Base-by-base conservation (phyloP, 805 yeast genomes). In the Ogataea haglerorum region DNA sequence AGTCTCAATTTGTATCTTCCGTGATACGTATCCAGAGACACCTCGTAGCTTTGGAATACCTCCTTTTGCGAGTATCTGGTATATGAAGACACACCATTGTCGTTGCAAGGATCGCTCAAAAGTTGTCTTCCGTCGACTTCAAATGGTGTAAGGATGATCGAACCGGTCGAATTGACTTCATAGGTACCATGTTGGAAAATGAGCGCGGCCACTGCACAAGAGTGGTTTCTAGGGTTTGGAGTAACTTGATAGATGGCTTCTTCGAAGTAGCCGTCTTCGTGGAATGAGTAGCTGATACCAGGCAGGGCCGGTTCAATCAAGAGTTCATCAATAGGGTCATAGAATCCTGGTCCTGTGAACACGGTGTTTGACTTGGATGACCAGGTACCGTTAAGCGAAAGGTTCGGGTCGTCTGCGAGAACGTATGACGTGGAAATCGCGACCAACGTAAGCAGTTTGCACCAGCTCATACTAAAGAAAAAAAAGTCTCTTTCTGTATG, bases 271-370 rank as follows among this genome's bases (percentile, higher is more conserved):
- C 98, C 98, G 64, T 93, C 98, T 17, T 75, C 82, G 1, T 97
- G 90, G 70, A 93, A 93, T 2, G 96, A 87, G 64, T 82, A 87
- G 5, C 95, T 82, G 40, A 91, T 77, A 27, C 99, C 99, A 2
- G 99, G 96, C 30, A 93, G 72, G 7, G 90, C 91, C 2, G 99
- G 99, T 61, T 93, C 99, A 46, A 89, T 86, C 43, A 93, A 69
- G 13, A 91, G 75, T 63, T 93, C 99, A 59, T 91, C 96, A 21
- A 89, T 85, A 2, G 99, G 99, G 62, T 93, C 98, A 61, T 78
- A 93, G 59, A 93, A 93, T 2, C 90, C 85, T 6, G 98, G 96
- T 0, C 99, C 99, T 1, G 99, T 93, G 68, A 91, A 82, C 6
- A 93, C 99, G 10, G 95, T 80, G 61, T 85, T 86, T 10, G 97